These are phyloP conservation scores for Waitea zeae DNA, from an alignment of 1,284 basidiomycete genomes.

Conservation along the genomic window DNA sequence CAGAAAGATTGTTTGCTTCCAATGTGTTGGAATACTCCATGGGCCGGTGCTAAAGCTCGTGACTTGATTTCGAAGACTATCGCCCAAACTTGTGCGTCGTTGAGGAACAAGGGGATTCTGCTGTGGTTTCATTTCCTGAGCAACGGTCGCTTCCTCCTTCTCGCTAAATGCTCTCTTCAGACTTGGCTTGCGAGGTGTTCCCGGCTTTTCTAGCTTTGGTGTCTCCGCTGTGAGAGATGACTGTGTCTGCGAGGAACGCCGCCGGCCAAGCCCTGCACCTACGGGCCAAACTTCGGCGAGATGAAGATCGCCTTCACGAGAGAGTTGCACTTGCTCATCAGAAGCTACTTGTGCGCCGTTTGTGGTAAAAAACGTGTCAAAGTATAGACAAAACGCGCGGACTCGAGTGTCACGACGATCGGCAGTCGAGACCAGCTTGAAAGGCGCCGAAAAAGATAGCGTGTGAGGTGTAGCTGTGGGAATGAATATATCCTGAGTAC, in stretches of 20 bases:
- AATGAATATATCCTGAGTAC: constrained; percentile 50
- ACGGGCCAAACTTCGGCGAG: constrained; percentile 55
- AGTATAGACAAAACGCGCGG: constrained; percentile 80
- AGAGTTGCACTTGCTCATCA: constrained; percentile 28
- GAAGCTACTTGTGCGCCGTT: constrained; percentile 35
- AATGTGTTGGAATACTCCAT: constrained; percentile 80
- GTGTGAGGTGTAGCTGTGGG: constrained; percentile 45
- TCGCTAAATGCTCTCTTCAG: background rate
- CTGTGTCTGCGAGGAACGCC: background rate
- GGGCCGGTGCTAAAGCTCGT: constrained; percentile 91
- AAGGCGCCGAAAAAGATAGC: constrained; percentile 66
- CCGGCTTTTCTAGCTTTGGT: background rate
- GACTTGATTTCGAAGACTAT: constrained; percentile 21
- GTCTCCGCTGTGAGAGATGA: background rate
- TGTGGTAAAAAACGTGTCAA: constrained; percentile 81
- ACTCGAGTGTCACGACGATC: constrained; percentile 46
- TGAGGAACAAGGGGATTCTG: constrained; percentile 29
- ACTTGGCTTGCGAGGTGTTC: background rate
- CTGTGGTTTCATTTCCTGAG: no score
- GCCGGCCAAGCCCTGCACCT: constrained; percentile 4
- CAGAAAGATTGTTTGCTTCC: constrained; percentile 93
- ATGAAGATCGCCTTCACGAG: constrained; percentile 39
- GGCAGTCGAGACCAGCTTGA: constrained; percentile 47
- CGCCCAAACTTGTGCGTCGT: constrained; percentile 21
- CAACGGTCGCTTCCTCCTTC: constrained; percentile 15